These are phyloP conservation scores for Ophiostoma tasmaniense DNA, from an alignment of 2,329 filamentous ascomycete genomes.

Conservation along the genomic window DNA sequence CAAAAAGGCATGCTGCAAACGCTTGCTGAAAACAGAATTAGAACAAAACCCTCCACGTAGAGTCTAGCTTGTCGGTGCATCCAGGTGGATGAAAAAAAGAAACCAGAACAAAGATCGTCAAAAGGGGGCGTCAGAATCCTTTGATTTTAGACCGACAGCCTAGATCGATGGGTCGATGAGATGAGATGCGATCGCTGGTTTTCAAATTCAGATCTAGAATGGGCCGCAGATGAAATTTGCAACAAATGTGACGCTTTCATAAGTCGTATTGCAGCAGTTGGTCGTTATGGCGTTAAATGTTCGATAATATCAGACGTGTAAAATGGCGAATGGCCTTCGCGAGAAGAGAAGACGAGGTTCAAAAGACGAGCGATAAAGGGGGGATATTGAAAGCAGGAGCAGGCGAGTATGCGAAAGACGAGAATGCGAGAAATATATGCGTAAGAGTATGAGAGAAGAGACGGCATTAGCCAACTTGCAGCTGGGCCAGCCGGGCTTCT, in stretches of 20 bases:
- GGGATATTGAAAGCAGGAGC: neutral
- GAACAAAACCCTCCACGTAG: neutral
- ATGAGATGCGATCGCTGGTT: neutral
- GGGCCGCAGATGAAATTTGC: neutral
- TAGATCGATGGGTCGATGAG: neutral
- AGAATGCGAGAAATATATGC: neutral
- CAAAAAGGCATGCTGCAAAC: neutral
- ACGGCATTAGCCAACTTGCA: constrained; percentile 29
- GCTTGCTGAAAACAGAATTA: neutral
- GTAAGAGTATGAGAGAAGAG: neutral
- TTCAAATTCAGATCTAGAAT: neutral
- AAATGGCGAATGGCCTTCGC: neutral
- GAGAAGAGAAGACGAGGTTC: neutral
- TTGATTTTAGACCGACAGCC: neutral
- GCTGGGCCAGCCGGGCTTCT: constrained; percentile 43
- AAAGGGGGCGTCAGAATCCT: neutral
- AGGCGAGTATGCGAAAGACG: neutral
- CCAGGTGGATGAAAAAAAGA: neutral
- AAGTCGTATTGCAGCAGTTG: neutral
- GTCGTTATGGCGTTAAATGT: neutral
- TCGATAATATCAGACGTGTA: neutral
- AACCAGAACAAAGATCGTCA: neutral
- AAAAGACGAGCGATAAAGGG: neutral
- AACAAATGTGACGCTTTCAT: neutral
- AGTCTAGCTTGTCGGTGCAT: neutral